A percentile compares a stretch with the other conserved stretches of the same genome.
These are phyloP conservation scores for Selaginella moellendorffii DNA, from an alignment of 75 land plant species.

Conservation along the genomic window DNA sequence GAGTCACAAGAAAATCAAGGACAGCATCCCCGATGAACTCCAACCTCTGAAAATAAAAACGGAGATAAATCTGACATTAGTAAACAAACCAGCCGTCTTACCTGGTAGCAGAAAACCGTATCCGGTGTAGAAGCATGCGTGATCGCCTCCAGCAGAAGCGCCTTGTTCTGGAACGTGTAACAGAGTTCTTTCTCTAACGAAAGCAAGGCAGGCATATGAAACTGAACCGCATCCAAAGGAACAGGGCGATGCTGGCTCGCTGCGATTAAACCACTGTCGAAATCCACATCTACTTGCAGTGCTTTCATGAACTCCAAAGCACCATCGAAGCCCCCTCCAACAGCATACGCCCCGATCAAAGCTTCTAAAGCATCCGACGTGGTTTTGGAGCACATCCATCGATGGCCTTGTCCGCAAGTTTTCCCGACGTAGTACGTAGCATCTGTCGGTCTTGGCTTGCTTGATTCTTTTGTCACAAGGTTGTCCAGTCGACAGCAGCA, in stretches of 20 bases:
- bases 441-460: conserved; percentile 11
- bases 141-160: conserved; percentile 67
- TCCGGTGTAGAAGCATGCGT: conserved; percentile 71
- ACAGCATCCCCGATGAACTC: conserved; percentile 97
- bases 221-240: conserved; percentile 22
- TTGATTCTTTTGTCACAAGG: conserved; percentile 25
- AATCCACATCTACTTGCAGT: conserved; percentile 49
- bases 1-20: conserved; percentile 66
- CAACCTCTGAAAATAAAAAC: conserved; percentile 38
- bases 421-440: conserved; percentile 32
- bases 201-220: conserved; percentile 26
- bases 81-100: conserved; percentile 9
- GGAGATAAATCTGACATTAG: background rate
- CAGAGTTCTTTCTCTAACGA: conserved; percentile 46
- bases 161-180: conserved; percentile 49
- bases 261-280: conserved; percentile 24
- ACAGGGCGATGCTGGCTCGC: conserved; percentile 25
- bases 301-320: conserved; percentile 70
- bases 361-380: conserved; percentile 89
- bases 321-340: conserved; percentile 34
- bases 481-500: conserved; percentile 50
- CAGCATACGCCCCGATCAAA: conserved; percentile 72
- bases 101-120: conserved; percentile 67
- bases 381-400: conserved; percentile 96
- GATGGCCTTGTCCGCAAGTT: conserved; percentile 65